Base-by-base conservation (phyloP, 305 asterid genomes). In the Fraxinus sp. region DNA sequence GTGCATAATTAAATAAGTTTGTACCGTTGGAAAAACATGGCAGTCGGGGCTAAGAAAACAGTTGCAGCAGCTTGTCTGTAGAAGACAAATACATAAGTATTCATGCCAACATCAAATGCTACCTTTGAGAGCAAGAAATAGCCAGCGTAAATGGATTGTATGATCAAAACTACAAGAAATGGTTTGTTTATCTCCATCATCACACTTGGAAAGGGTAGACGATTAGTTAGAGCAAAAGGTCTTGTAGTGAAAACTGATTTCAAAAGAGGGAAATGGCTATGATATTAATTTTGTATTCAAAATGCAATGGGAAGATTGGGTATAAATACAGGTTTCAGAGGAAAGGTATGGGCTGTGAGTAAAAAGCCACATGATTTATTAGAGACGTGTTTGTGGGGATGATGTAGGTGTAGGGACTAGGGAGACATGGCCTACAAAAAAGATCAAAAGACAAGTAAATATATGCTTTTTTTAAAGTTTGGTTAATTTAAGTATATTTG, bases 41-140 rank as follows among this genome's bases (percentile, higher is more conserved):
- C 93, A 52, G 93, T 81, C 84, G 98, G 98, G 39, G 87, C 88
- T 66, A 96, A 86, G 91, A 94, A 91, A 64, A 94, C 88, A 64
- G 99, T 85, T 1, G 98, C 99, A 81, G 84, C 76, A 83, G 96
- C 97, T 85, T 96, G 99, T 83, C 99, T 89, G 75, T 96, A 96
- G 92, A 92, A 93, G 80, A 94, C 97, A 66, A 94, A 96, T 11
- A 96, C 95, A 75, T 73, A 94, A 35, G 98, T 86, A 83, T 90
- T 94, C 97, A 93, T 94, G 14, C 99, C 99, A 28, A 88, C 96
- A 78, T 91, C 94, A 16, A 96, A 91, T 3, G 99, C 98, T 81
- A 92, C 89, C 87, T 94, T 96, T 0, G 99, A 90, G 32, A 96
- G 91, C 88, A 96, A 72, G 92, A 94, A 93, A 88, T 93, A 91